Evolutionary conservation across 305 asterid genomes (phyloP), one percentile per base, ranked within the genome.

Genomic region (Stenogyne calaminthoides): DNA sequence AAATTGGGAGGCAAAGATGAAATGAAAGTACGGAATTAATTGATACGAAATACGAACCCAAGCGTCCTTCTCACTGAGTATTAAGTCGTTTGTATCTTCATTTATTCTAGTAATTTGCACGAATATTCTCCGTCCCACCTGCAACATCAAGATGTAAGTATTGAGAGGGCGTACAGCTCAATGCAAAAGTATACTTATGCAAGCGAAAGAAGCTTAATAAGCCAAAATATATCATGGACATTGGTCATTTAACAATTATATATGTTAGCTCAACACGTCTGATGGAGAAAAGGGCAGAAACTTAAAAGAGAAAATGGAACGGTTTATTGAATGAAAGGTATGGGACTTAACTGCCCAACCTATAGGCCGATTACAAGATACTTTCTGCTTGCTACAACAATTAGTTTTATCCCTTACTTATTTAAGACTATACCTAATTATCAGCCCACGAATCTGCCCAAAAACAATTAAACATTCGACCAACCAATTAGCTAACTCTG

Each of bases 1-100:
- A 70, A 36, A 78, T 54, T 42, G 12, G 65, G 11, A 42, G 49
- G 67, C 18, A 69, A 56, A 69, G 47, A 46, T 69, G 73, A 76
- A 72, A 74, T 15, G 27, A 40, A 16, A 44, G 46, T 5, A 62
- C 11, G 15, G 10, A 61, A 69, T 56, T 16, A 76, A 39, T 66
- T 19, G 65, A 61, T 49, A 73, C 52, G 71, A 72, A 62, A 67
- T 47, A 86, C 97, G 29, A 68, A 90, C 98, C 99, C 97, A 92
- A 72, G 98, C 97, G 49, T 82, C 88, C 86, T 88, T 91, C 81
- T 94, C 99, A 58, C 96, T 94, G 81, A 94, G 93, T 76, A 94
- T 86, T 81, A 94, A 86, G 84, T 94, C 96, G 60, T 94, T 90
- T 22, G 99, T 90, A 58, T 89, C 97, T 84, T 87, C 93, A n/a